Evolutionary conservation across 805 yeast species (phyloP).

Genomic region (Priceomyces carsonii): DNA sequence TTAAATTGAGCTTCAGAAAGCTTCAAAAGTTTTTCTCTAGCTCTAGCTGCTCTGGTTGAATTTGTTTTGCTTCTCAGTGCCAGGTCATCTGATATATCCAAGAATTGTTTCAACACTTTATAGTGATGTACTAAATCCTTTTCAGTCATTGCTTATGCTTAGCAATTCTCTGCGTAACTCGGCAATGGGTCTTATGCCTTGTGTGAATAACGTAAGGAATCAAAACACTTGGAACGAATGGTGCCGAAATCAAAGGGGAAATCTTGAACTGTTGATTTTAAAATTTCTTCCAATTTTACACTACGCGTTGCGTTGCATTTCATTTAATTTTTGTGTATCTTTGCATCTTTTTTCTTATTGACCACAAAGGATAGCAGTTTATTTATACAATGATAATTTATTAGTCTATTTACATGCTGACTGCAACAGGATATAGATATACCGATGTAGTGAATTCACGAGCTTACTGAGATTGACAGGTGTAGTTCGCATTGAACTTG

Average conservation of each 20-base stretch:
- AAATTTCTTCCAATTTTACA: neutral
- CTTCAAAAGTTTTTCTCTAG: slow-evolving; percentile 80
- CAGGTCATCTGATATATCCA: slow-evolving; percentile 50
- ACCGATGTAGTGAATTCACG: too few relatives aligned
- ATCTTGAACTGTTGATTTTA: slow-evolving; percentile 1
- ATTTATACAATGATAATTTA: slow-evolving; percentile 3
- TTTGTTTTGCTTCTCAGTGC: slow-evolving; percentile 40
- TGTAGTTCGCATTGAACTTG: too few relatives aligned
- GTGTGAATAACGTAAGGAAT: neutral
- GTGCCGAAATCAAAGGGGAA: slow-evolving; percentile 1
- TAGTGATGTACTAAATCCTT: slow-evolving; percentile 46
- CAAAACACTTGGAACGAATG: neutral
- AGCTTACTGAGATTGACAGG: too few relatives aligned
- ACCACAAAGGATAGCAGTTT: slow-evolving; percentile 1
- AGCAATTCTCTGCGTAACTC: too few relatives aligned
- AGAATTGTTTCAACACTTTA: slow-evolving; percentile 50
- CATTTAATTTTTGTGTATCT: slow-evolving; percentile 1
- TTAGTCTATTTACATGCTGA: slow-evolving; percentile 5
- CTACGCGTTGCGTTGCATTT: slow-evolving; percentile 1
- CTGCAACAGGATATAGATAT: slow-evolving; percentile 1
- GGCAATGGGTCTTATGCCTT: neutral
- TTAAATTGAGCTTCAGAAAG: slow-evolving; percentile 79
- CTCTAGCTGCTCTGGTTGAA: slow-evolving; percentile 70
- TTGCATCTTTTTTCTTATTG: too few relatives aligned
- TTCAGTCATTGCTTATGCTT: slow-evolving; percentile 29